Evolutionary conservation across 371 early-diverging fungal species (phyloP).

Genomic region (Actinomucor elegans): DNA sequence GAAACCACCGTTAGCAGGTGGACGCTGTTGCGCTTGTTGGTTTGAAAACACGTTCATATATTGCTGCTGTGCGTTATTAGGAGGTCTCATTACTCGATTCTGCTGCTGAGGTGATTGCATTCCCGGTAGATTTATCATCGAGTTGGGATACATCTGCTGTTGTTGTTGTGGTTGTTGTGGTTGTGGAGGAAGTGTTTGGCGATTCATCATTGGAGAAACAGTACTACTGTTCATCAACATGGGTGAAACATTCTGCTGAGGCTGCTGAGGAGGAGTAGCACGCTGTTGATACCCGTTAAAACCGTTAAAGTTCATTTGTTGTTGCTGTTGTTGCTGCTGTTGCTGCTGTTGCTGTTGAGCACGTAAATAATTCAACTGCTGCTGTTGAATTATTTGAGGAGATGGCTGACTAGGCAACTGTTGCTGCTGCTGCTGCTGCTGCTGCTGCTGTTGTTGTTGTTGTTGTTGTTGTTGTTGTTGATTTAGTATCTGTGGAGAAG

Average conservation of each 20-base stretch:
- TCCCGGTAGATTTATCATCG: conserved; percentile 4
- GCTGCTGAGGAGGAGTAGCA: conserved; percentile 5
- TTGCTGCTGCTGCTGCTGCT: not conserved
- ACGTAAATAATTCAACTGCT: conserved; percentile 3
- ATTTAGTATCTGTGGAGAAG: no score
- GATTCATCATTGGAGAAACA: conserved; percentile 5
- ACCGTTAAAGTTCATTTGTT: conserved; percentile 16
- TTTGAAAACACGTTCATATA: conserved; percentile 16
- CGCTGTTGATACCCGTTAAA: conserved; percentile 12
- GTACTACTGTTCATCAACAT: conserved; percentile 18
- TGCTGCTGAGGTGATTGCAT: conserved; percentile 13
- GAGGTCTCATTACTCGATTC: conserved; percentile 2
- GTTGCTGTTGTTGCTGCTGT: conserved; percentile 22
- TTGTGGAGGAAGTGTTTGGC: not conserved
- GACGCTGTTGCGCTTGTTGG: conserved; percentile 26
- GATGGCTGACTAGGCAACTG: conserved; percentile 9
- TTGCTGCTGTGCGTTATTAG: conserved; percentile 11
- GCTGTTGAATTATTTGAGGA: conserved; percentile 18
- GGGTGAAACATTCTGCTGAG: conserved; percentile 10
- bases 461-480: conserved; percentile 6
- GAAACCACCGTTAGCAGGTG: conserved; percentile 19
- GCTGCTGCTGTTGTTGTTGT: conserved; percentile 21
- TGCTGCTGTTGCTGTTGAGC: conserved; percentile 2
- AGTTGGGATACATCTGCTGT: conserved; percentile 11
- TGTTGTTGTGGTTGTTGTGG: conserved; percentile 5